A percentile compares a stretch with the other conserved stretches of the same genome.
These are phyloP conservation scores for Eutypa lata DNA, from an alignment of 2,329 filamentous ascomycete genomes.

Conservation along the genomic window DNA sequence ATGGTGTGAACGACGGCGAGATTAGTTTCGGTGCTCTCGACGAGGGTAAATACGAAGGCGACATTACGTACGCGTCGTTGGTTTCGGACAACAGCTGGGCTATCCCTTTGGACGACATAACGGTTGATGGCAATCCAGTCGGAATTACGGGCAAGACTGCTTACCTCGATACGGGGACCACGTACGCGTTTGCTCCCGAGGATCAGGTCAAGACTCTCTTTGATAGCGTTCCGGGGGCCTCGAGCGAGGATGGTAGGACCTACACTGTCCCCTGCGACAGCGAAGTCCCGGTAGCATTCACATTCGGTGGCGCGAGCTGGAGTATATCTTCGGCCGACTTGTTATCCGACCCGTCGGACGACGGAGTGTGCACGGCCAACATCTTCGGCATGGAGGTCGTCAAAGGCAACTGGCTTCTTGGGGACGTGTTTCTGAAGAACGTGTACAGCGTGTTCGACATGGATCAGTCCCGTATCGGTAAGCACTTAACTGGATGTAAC, in stretches of 20 bases:
- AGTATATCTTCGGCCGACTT: slow-evolving; percentile 69
- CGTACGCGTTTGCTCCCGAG: slow-evolving; percentile 70
- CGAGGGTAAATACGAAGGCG: slow-evolving; percentile 61
- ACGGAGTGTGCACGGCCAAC: slow-evolving; percentile 64
- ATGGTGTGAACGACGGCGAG: slow-evolving; percentile 68
- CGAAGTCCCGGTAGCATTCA: slow-evolving; percentile 56
- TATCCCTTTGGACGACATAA: slow-evolving; percentile 64
- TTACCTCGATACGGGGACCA: slow-evolving; percentile 83
- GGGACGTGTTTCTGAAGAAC: slow-evolving; percentile 84
- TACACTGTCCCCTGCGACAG: slow-evolving; percentile 74
- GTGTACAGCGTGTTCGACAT: slow-evolving; percentile 84
- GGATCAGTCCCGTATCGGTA: slow-evolving; percentile 63
- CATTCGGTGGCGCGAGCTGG: slow-evolving; percentile 67
- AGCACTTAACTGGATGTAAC: slow-evolving; percentile 18
- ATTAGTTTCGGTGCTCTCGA: slow-evolving; percentile 75
- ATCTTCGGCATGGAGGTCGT: slow-evolving; percentile 71
- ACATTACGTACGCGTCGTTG: slow-evolving; percentile 63
- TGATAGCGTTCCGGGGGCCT: slow-evolving; percentile 60
- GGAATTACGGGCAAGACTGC: slow-evolving; percentile 56
- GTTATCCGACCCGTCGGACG: slow-evolving; percentile 45
- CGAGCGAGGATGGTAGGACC: slow-evolving; percentile 52
- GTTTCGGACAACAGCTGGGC: slow-evolving; percentile 60
- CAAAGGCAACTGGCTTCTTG: slow-evolving; percentile 70
- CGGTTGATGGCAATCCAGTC: slow-evolving; percentile 56
- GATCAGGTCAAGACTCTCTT: slow-evolving; percentile 67